Base-by-base conservation (phyloP, 805 yeast species). In the Saturnispora galanensis region DNA sequence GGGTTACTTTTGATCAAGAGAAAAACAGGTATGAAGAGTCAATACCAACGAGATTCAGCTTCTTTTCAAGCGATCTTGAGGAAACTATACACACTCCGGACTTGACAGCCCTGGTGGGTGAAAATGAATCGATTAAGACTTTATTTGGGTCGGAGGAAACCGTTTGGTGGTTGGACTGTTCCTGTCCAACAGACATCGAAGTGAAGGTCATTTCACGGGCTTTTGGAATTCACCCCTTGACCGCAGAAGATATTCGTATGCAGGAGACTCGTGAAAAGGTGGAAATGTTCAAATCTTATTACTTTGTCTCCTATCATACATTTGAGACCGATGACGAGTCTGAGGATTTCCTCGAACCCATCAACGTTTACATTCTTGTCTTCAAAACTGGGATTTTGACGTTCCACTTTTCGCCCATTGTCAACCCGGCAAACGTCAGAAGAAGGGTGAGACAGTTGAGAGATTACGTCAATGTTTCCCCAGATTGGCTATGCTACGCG, bases 251-350 rank as follows among this genome's bases (percentile, higher is more conserved):
- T 79, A 89, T 90, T 52, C 71, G 96, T 47, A 84, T 87, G 77
- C 95, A 89, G 66, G 98, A 90, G 67, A 78, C 96, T 18, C 88
- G 98, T 66, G 98, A 90, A 68, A 90, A 90, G 65, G 97, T 90
- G 29, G 98, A 90, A 65, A 69, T 90, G 49, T 90, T 90, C 73
- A 77, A 79, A 55, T 76, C 77, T 52, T 90, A 90, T 65, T 90
- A 93, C 64, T 88, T 93, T 68, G 95, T 93, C 35, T 85, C 95
- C 73, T 93, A 90, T 76, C 96, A 93, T 63, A 85, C 97, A 4
- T 93, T 93, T 65, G 97, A 88, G 58, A 80, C 83, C 18, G 96
- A 90, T 52, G 51, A 69, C 39, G 93, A 80, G 60, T 76, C 84
- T 44, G 93, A 83, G 55, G 95, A 86, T 50, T 89, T 83, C 60